Conservation (phyloP, 495 filamentous ascomycete genomes). For the Penicillium canariense region DNA sequence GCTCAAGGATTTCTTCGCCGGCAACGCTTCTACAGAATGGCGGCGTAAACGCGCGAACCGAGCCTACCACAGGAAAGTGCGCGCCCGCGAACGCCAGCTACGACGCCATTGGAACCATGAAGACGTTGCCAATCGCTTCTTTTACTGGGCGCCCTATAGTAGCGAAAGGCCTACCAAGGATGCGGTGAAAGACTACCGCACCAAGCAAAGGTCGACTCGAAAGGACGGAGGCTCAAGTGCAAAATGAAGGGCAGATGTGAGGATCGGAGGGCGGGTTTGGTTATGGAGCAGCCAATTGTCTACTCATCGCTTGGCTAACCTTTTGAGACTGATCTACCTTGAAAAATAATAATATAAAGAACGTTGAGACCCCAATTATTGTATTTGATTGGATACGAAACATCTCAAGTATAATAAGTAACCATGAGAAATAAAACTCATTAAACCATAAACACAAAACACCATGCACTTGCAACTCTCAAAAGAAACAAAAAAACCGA, state of each 20-base stretch:
- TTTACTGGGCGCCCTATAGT: constrained; percentile 2
- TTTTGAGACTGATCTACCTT: too few relatives aligned
- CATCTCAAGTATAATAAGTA: background rate
- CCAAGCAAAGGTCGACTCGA: background rate
- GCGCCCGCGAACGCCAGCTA: constrained; percentile 1
- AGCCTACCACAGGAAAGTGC: background rate
- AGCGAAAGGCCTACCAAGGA: background rate
- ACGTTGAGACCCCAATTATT: background rate
- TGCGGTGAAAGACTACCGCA: background rate
- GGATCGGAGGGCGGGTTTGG: too few relatives aligned
- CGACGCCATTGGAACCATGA: background rate
- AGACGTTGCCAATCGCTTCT: background rate
- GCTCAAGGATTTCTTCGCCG: background rate
- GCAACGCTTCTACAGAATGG: background rate
- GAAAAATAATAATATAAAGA: background rate
- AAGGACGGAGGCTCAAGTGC: background rate
- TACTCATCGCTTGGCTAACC: too few relatives aligned
- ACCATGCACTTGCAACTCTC: constrained; percentile 14
- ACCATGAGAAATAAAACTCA: background rate
- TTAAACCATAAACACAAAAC: constrained; percentile 8
- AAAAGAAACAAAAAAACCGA: constrained; percentile 4
- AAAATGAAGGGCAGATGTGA: background rate
- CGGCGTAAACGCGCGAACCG: background rate
- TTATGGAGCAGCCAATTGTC: too few relatives aligned
- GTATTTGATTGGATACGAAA: background rate